These are phyloP conservation scores for Schizochytrium sp. DNA, from an alignment of 108 stramenopile species.

Conservation along the genomic window DNA sequence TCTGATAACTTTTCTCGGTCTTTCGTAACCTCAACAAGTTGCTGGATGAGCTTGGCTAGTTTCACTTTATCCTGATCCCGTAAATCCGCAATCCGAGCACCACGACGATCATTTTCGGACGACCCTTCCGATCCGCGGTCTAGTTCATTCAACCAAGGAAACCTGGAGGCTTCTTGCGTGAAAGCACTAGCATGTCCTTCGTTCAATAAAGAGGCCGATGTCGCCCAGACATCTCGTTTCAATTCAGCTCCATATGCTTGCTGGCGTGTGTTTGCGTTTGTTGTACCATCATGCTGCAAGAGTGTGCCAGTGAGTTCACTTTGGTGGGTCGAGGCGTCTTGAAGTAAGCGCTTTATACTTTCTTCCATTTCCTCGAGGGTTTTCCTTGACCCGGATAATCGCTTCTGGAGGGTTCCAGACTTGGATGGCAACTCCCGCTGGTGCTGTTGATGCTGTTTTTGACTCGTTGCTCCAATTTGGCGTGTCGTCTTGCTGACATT, in stretches of 20 bases:
- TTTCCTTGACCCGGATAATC: background rate
- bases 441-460: no score
- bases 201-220: background rate
- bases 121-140: background rate
- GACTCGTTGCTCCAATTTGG: no score
- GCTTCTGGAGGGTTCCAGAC: no score
- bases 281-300: background rate
- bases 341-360: background rate
- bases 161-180: background rate
- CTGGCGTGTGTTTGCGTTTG: background rate
- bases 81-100: constrained; percentile 44
- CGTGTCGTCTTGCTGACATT: no score
- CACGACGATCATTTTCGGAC: background rate
- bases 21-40: constrained; percentile 3
- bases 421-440: no score
- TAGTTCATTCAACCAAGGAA: background rate
- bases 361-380: constrained; percentile 30
- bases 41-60: constrained; percentile 24
- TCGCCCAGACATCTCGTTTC: background rate
- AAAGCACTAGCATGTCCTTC: background rate
- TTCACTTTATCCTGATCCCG: constrained; percentile 35
- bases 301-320: background rate
- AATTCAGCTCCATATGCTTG: background rate
- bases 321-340: background rate
- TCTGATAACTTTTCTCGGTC: background rate